Evolutionary conservation across 768 basidiomycete genomes (phyloP).

Genomic region (Tylopilus subfusipes): DNA sequence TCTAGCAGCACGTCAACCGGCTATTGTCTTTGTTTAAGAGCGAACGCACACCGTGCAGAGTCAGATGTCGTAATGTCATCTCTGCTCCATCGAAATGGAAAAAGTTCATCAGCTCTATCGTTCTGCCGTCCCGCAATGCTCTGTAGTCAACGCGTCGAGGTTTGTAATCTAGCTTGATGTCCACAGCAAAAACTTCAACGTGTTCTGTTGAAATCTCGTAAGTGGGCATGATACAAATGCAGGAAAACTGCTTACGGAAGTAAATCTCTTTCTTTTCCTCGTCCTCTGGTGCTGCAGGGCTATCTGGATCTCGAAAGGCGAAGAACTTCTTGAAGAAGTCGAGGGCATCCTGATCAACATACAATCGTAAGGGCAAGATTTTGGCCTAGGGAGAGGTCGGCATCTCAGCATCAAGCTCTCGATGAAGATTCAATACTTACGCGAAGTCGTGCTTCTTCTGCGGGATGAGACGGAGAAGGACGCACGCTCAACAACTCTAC

Average conservation of each 20-base stretch:
- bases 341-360: conserved; percentile 97
- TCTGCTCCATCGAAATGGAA: conserved; percentile 99
- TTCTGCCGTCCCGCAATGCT: conserved; percentile 84
- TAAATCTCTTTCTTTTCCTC: conserved; percentile 46
- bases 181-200: conserved; percentile 92
- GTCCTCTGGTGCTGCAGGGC: conserved; percentile 33
- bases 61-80: conserved; percentile 94
- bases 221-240: neutral
- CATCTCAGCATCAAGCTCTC: neutral
- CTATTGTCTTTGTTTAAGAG: neutral
- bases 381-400: conserved; percentile 58
- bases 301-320: conserved; percentile 70
- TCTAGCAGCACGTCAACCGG: conserved; percentile 44
- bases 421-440: conserved; percentile 27
- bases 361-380: conserved; percentile 82
- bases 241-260: conserved; percentile 54
- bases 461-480: conserved; percentile 62
- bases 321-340: conserved; percentile 98
- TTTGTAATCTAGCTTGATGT: conserved; percentile 96
- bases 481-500: conserved; percentile 73
- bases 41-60: conserved; percentile 77
- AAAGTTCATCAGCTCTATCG: conserved; percentile 99
- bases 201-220: conserved; percentile 54
- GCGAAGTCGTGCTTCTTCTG: conserved; percentile 75
- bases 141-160: conserved; percentile 94